Base-by-base conservation (phyloP, 805 yeast genomes). In the Komagataella pseudopastoris region DNA sequence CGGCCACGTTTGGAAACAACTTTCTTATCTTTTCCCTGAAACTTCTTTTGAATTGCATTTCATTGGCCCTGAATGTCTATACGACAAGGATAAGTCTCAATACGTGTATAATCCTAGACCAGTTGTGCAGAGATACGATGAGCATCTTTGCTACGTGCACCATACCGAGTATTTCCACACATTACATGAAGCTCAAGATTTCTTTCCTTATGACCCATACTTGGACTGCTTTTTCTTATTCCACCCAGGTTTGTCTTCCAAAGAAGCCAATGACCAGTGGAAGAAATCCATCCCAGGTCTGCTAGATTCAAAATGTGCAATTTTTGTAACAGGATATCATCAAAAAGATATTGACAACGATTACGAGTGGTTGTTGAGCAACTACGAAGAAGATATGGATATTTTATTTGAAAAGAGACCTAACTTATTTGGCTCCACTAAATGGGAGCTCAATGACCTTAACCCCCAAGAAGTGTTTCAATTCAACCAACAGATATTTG, bases 171-270 rank as follows among this genome's bases (percentile, higher is more conserved):
- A 84, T 67, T 93, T 93, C 80, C 88, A 89, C 63, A 91, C 85
- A 45, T 74, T 85, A 55, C 96, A 93, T 68, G 89, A 89, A 60
- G 83, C 88, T 49, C 93, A 90, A 60, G 97, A 91, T 68, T 87
- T 93, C 65, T 88, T 88, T 81, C 99, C 99, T 4, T 93, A 90
- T 66, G 99, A 93, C 66, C 99, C 99, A 47, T 93, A 91, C 67
- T 76, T 88, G 63, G 99, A 93, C 64, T 80, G 81, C 23, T 93
- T 93, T 68, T 89, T 88, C 77, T 74, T 87, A 51, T 93, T 91
- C 85, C 98, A 91, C 65, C 98, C 99, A 3, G 96, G 96, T 45
- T 78, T 89, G 62, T 83, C 88, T 17, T 85, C 93, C 6, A 85
- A 87, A 12, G 96, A 88, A 60, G 73, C 83, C 20, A 75, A 78